Conservation (phyloP, 2,329 filamentous ascomycete species). For the Aspergillus tanneri region DNA sequence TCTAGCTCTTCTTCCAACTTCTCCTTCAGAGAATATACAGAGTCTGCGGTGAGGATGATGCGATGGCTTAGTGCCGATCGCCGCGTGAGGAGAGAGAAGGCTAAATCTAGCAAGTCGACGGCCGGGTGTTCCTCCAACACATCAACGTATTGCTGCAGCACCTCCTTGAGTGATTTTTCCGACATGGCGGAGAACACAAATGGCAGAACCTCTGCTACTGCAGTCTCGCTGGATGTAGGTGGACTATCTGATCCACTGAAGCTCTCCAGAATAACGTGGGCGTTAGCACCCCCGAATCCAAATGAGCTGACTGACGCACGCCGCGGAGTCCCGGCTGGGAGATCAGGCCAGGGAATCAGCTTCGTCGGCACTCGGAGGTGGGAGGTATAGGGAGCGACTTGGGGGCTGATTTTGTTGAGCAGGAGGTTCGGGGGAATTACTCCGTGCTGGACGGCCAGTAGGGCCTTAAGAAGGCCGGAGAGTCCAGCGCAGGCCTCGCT, state of each 20-base stretch:
- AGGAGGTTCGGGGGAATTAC: conserved; percentile 28
- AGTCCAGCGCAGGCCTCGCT: conserved; percentile 9
- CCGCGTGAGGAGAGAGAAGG: not conserved
- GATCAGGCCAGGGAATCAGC: conserved; percentile 17
- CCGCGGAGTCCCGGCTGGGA: not conserved
- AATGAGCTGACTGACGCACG: conserved; percentile 7
- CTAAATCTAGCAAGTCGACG: not conserved
- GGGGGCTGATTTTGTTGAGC: conserved; percentile 21
- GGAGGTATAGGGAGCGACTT: conserved; percentile 18
- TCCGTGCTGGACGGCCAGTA: conserved; percentile 23
- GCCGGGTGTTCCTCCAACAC: not conserved
- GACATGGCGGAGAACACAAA: conserved; percentile 13
- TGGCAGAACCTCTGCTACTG: too few species aligned
- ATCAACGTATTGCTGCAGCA: not conserved
- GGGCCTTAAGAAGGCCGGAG: conserved; percentile 19
- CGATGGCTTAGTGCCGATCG: not conserved
- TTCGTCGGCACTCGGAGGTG: conserved; percentile 17
- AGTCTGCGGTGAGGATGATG: not conserved
- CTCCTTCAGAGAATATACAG: not conserved
- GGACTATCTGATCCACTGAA: not conserved
- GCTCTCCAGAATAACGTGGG: conserved; percentile 14
- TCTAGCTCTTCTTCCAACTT: not conserved
- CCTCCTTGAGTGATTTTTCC: not conserved
- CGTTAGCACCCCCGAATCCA: conserved; percentile 16
- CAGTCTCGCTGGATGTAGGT: too few species aligned